These are phyloP conservation scores for Penicillium goetzii DNA, from an alignment of 495 filamentous ascomycete species.

Conservation along the genomic window DNA sequence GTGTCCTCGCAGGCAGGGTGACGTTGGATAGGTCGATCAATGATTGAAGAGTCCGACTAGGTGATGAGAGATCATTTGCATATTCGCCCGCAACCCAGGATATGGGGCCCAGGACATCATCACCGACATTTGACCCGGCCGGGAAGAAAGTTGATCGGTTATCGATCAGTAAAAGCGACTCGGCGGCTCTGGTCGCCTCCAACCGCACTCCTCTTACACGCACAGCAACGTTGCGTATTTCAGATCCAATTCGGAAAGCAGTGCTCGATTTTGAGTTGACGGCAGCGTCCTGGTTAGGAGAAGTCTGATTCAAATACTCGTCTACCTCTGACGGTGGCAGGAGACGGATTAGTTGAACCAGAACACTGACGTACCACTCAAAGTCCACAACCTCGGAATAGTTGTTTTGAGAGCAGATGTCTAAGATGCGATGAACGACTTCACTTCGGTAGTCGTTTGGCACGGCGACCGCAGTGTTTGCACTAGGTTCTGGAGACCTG, in stretches of 20 bases:
- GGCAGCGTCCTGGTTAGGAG: slow-evolving; percentile 23
- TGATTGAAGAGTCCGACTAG: slow-evolving; percentile 68
- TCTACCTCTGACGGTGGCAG: slow-evolving; percentile 48
- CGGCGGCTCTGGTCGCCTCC: slow-evolving; percentile 81
- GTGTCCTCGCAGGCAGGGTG: slow-evolving; percentile 61
- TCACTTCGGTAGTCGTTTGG: slow-evolving; percentile 81
- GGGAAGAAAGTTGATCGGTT: slow-evolving; percentile 52
- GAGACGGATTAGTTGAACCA: slow-evolving; percentile 78
- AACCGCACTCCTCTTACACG: slow-evolving; percentile 79
- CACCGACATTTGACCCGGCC: slow-evolving; percentile 46
- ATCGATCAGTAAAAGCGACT: slow-evolving; percentile 64
- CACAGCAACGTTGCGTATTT: slow-evolving; percentile 88
- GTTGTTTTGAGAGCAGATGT: slow-evolving; percentile 89
- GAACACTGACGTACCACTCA: slow-evolving; percentile 91
- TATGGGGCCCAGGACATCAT: slow-evolving; percentile 69
- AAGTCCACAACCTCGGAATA: slow-evolving; percentile 87
- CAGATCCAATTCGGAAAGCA: slow-evolving; percentile 74
- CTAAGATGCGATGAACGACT: slow-evolving; percentile 77
- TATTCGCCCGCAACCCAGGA: slow-evolving; percentile 92
- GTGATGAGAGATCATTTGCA: slow-evolving; percentile 64
- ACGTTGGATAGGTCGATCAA: slow-evolving; percentile 68
- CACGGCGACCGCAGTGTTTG: slow-evolving; percentile 46
- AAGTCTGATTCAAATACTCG: slow-evolving; percentile 28
- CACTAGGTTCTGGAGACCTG: slow-evolving; percentile 5
- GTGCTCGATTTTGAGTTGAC: slow-evolving; percentile 39